Base-by-base conservation (phyloP, 805 yeast genomes). In the Cyberlindnera xylosilytica region DNA sequence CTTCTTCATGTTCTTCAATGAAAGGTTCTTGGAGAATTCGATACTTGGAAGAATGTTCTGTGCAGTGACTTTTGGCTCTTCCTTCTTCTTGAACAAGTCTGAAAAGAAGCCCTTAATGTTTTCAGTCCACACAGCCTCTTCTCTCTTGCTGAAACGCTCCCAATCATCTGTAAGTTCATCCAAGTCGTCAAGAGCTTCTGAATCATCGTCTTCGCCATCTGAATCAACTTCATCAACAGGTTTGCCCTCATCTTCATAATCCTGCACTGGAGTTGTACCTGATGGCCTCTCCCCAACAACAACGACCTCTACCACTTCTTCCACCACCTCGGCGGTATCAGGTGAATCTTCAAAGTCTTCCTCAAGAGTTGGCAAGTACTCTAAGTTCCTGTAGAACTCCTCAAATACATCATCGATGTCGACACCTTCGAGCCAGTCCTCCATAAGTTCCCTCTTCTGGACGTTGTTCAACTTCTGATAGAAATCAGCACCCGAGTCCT, bases 1-100 rank as follows among this genome's bases (percentile, higher is more conserved):
- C 23, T 63, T 59, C 18, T 60, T 60, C 39, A 66, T 44, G 4
- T 51, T 52, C 32, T 54, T 56, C 20, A 64, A 54, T 0, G 67
- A 60, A 4, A 57, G 20, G 16, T 39, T 50, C 38, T 41, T 35
- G 1, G 54, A 40, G 4, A 55, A n/a, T n/a, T 56, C 53, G 23
- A 56, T 50, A 16, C 39, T 41, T 30, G 54, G 52, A 19, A 56
- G 45, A 15, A 51, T 41, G 28, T 47, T 45, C 11, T 43, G 39
- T 4, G 50, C 23, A 4, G 50, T 41, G 22, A 40, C 45, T 20
- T 41, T 42, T 2, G 51, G 23, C 12, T 49, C 48, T 13, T 56
- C 53, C 20, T 54, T 56, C 41, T 53, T 58, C 32, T 52, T 57
- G 47, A 57, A 57, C 35, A 57, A 22, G 15, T 57, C 60, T 40